Base-by-base conservation (phyloP, 371 early-diverging fungal species). In the Amoeboradix gromovi region DNA sequence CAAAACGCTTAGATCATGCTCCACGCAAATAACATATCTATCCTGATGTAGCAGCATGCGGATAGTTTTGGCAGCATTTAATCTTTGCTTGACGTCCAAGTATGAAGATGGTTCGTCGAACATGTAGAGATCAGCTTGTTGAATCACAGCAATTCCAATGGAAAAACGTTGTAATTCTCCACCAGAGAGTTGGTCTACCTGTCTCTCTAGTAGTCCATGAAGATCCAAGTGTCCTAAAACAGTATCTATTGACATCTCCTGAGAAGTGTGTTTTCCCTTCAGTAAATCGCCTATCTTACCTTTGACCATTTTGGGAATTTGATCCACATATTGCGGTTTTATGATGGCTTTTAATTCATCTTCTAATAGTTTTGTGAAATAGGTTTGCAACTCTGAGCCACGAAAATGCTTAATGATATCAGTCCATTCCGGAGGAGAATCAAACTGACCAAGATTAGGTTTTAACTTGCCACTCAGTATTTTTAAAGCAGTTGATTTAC, bases 31-130 rank as follows among this genome's bases (percentile, higher is more conserved):
- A 68, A 98, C 91, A 78, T 95, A 98, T 71, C 84, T 84, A 71
- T 84, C 68, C 81, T 78, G 80, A 65, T 77, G 72, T 66, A 92
- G 80, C 71, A 98, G 78, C 31, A 86, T 82, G 69, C 98, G 89
- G 75, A 99, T 97, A 66, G 91, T 90, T 67, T 83, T 82, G 68
- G 98, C 96, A 71, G 94, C 98, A 71, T 92, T 91, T 75, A 99
- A 79, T 80, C 99, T 88, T 81, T 99, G 99, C 86, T 95, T 96
- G 67, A 99, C 98, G 82, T 99, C 99, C 73, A 99, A 81, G 77
- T 94, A 99, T 68, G 89, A 89, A 30, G 98, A 94, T 69, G 99
- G 99, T 80, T 99, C 99, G 78, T 99, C 99, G 79, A 97, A 96
- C 91, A 98, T 96, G 80, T 94, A 98, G 66, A 98, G 88, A 78